Evolutionary conservation across 139 green algal genomes (phyloP).

Genomic region (Chlorella sp.): DNA sequence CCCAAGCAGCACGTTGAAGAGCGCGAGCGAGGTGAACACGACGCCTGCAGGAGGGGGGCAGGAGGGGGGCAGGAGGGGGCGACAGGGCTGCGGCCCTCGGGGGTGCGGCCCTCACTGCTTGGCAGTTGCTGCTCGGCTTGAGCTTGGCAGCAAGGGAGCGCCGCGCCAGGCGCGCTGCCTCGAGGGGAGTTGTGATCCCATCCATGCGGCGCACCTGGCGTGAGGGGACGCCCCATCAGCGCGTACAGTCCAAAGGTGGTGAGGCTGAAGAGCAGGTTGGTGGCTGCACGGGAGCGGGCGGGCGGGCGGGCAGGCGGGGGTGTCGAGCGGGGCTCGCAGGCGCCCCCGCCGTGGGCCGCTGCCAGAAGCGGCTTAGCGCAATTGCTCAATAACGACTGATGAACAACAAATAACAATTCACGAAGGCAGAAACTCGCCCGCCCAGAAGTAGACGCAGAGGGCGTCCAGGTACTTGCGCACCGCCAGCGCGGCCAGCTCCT

Average conservation of each 20-base stretch:
- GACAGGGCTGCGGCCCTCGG: not conserved
- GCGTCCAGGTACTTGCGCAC: constrained; percentile 91
- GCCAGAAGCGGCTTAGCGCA: too few relatives aligned
- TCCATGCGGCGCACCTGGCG: not conserved
- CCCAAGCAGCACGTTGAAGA: constrained; percentile 88
- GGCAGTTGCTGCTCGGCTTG: too few relatives aligned
- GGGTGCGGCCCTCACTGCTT: too few relatives aligned
- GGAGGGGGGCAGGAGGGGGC: not conserved
- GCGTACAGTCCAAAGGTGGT: constrained; percentile 62
- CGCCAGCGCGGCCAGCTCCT: constrained; percentile 60
- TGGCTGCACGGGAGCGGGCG: constrained; percentile 65
- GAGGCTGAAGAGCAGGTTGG: constrained; percentile 72
- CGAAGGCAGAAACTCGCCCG: too few relatives aligned
- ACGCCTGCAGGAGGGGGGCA: constrained; percentile 51
- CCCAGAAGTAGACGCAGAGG: constrained; percentile 91
- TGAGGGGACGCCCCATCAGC: constrained; percentile 38
- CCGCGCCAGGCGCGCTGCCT: too few relatives aligned
- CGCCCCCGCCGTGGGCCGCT: too few relatives aligned
- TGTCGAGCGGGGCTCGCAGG: too few relatives aligned
- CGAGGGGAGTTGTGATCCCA: too few relatives aligned
- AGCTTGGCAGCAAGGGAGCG: too few relatives aligned
- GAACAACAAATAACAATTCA: too few relatives aligned
- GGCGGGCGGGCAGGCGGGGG: too few relatives aligned
- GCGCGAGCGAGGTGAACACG: constrained; percentile 83
- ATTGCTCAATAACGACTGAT: too few relatives aligned